Evolutionary conservation across 1,284 basidiomycete genomes (phyloP), one percentile per base, ranked within the genome.

Genomic region (Melampsora americana): DNA sequence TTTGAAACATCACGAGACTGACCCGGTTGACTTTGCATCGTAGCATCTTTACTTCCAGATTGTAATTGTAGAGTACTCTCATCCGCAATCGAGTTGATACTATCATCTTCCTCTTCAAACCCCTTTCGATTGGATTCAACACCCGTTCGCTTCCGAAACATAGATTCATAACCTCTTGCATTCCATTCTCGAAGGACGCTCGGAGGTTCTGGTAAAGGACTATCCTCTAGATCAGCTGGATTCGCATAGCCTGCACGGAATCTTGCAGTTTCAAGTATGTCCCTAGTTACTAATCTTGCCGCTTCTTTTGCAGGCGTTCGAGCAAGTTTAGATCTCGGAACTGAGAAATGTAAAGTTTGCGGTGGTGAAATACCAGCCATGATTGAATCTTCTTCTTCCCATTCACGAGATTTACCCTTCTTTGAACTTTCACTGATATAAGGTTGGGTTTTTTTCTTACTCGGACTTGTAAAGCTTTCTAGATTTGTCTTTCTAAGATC

Each of bases 251-350:
- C 72, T 5, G 72, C 72, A 23, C 66, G 28, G 42, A 75, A 46
- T 61, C 72, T 62, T 23, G 71, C 81, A 32, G 82, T 81, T 9
- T 80, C 79, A 53, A 83, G 78, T 39, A 83, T 71, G 61, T 83
- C 82, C 50, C 81, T 79, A 2, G 82, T 81, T 66, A 82, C 79
- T 66, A 80, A 77, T 48, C 77, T 78, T 28, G 82, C 82, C 0
- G 82, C 82, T 75, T 83, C 81, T 69, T 82, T 82, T 18, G 82
- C 81, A 0, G 82, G 82, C 35, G 82, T 82, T 66, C 81, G 79
- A 53, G 77, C 77, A 48, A 81, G 81, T 32, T 79, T 79, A 62
- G 81, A 81, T 69, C 80, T 79, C 11, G 82, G 81, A 39, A 82
- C 79, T 26, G 79, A 80, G 70, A 82, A 82, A 66, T 80, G 82